Base-by-base conservation (phyloP, 306 rosid genomes). In the Prosopis cineraria region DNA sequence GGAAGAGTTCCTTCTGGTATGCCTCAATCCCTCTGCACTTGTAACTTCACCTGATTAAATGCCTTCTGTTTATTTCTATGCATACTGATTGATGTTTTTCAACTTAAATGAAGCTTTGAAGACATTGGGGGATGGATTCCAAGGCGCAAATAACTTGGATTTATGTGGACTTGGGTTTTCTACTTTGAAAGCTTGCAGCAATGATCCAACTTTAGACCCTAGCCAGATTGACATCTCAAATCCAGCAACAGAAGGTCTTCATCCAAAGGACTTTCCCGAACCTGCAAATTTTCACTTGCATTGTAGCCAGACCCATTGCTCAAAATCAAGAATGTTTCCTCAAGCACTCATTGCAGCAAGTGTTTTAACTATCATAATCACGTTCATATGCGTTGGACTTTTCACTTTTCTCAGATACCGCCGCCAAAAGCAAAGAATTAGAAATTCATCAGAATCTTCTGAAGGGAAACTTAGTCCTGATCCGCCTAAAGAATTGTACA, bases 1-100 rank as follows among this genome's bases (percentile, higher is more conserved):
- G 99, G 99, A 14, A 75, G 71, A 25, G 90, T 86, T 78, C 93
- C 98, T 84, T 56, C 84, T 48, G 93, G 99, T 93, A 90, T 50
- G 87, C 43, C 78, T 71, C 34, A 39, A 43, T 73, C 67, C 45
- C 58, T 74, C 48, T 58, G 29, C 31, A 9, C 30, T 58, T 34
- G 17, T 64, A 68, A 36, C 20, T 43, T 65, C 36, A 16, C 63
- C 45, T 53, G 36, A 29, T 25, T 43, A 45, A 37, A 22, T 27
- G 58, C n/a, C 40, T 68, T 45, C 20, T 69, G 25, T 67, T 22
- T n/a, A 27, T 80, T 58, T 58, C 22, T n/a, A 68, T 39, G 39
- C 65, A 43, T 77, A 68, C 78, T 87, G 84, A 83, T 72, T 43
- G 53, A 73, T 55, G 12, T 80, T 84, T 43, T 12, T 30, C 77